Conservation (phyloP, 108 stramenopile genomes). For the Epipyxis sp. region DNA sequence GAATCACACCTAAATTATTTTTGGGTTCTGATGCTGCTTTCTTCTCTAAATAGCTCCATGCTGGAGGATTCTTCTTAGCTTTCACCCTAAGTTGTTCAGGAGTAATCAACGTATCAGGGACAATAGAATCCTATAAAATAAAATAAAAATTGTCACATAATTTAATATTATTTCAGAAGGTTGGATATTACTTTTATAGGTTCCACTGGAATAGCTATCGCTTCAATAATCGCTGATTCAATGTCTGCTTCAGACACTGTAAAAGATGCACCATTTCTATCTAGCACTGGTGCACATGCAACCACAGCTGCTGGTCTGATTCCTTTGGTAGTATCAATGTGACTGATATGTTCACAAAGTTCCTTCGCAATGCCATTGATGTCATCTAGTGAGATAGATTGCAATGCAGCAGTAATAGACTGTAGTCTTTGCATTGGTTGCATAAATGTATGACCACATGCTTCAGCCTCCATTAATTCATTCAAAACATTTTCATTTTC, state of each 20-base stretch:
- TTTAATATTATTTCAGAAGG: no score
- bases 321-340: constrained; percentile 62
- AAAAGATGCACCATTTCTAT: not conserved
- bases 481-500: constrained; percentile 85
- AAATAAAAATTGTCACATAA: no score
- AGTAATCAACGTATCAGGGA: not conserved
- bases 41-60: not conserved
- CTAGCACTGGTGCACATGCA: not conserved
- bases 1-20: constrained; percentile 19
- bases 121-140: not conserved
- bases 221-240: constrained; percentile 32
- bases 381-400: constrained; percentile 82
- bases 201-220: not conserved
- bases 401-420: constrained; percentile 75
- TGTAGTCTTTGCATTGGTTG: constrained; percentile 81
- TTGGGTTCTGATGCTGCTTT: constrained; percentile 10
- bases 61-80: not conserved
- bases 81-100: not conserved
- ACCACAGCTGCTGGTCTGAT: not conserved
- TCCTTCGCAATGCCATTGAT: constrained; percentile 83
- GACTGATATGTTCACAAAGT: constrained; percentile 82
- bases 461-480: constrained; percentile 91
- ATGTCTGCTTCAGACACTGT: constrained; percentile 38
- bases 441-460: constrained; percentile 95
- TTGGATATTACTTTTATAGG: no score